phyloP scores from a whole-genome alignment of 176 grass and related monocot genomes.

The Avena insularis region DNA sequence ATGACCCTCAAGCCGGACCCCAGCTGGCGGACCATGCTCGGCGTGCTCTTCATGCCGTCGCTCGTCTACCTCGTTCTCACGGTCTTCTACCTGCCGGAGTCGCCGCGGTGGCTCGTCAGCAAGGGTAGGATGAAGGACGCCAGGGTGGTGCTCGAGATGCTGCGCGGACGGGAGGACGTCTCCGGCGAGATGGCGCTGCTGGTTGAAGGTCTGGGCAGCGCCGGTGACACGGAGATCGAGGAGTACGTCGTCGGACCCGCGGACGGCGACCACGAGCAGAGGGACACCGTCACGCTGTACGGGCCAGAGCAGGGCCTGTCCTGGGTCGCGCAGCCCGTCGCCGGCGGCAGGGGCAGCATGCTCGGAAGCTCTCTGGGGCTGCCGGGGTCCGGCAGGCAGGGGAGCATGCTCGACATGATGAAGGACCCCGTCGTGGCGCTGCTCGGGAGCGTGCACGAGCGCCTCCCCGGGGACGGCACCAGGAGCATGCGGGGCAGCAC shows the following conservation, averaged over 20 bases:
- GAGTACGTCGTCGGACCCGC: constrained; percentile 73
- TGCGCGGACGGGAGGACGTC: constrained; percentile 73
- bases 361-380: constrained; percentile 48
- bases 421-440: constrained; percentile 82
- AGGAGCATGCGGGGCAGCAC: constrained; percentile 49
- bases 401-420: constrained; percentile 67
- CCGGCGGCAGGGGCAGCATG: constrained; percentile 46
- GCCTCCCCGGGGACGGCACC: constrained; percentile 22
- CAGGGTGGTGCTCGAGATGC: constrained; percentile 59
- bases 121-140: constrained; percentile 88
- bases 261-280: constrained; percentile 32
- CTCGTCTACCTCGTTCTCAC: constrained; percentile 61
- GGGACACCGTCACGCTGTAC: constrained; percentile 70
- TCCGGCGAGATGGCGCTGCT: constrained; percentile 85
- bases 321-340: constrained; percentile 79
- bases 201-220: constrained; percentile 68
- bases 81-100: constrained; percentile 74
- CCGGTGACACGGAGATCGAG: constrained; percentile 71
- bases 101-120: constrained; percentile 86
- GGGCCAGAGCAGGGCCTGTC: constrained; percentile 67
- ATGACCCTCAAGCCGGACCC: constrained; percentile 57
- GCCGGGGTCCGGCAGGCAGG: constrained; percentile 38
- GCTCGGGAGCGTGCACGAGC: constrained; percentile 84
- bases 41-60: constrained; percentile 60
- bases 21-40: constrained; percentile 81